Evolutionary conservation across 441 rosid species (phyloP), one percentile per base, ranked within the genome.

Genomic region (Hypseocharis bilobata): DNA sequence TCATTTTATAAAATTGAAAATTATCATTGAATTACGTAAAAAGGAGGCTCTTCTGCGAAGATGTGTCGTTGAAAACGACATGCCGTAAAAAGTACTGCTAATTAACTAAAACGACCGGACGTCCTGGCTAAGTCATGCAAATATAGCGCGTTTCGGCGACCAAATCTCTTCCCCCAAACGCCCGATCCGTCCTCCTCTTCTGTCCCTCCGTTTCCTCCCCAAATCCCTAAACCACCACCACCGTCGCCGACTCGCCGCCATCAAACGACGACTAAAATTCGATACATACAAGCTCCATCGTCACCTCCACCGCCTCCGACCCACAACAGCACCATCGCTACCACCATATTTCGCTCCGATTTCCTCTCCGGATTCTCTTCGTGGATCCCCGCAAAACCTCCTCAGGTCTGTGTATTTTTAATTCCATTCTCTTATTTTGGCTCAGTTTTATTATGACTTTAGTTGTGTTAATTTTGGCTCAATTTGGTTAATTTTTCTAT

Each of bases 301-400:
- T 67, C 77, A 82, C 66, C 93, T 91, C 77, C 72, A 81, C 45
- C 56, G 52, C 64, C 80, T 77, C 63, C 77, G 88, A 26, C 78
- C 86, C 8, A 72, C 75, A 25, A 16, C 55, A 68, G 69, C 68
- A 55, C 82, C 60, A 57, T 69, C 47, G 57, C 28, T 16, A 59
- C 72, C 69, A 14, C 38, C 32, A 58, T 72, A 10, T 74, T 79
- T 47, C 84, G 84, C 65, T 80, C 85, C 20, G 68, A 66, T 45
- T 91, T 91, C 78, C 63, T 88, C 22, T 51, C 76, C 29, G 96
- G 86, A 6, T 78, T 91, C 72, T 70, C 84, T 30, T 66, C 80
- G 17, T 58, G 77, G 76, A 47, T 83, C 88, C 30, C 80, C 84
- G 4, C 60, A 67, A 19, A 85, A 88, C 70, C 81, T 91, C 64